Evolutionary conservation across 805 yeast genomes (phyloP).

Genomic region (Wickerhamomyces ciferrii): DNA sequence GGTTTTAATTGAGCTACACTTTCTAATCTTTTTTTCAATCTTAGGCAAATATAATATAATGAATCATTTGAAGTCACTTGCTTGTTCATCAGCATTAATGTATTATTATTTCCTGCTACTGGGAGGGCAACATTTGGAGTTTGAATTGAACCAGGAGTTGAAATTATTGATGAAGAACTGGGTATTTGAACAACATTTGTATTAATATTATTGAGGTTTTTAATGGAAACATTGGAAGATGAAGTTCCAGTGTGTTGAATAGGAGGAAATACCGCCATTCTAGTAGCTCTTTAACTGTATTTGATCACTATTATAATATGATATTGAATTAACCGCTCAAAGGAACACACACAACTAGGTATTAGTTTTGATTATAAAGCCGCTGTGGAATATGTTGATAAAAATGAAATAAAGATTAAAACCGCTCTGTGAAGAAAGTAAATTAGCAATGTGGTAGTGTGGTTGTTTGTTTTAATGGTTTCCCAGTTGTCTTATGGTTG

Average conservation of each 20-base stretch:
- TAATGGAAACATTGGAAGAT: background rate
- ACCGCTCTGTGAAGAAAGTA: too few relatives aligned
- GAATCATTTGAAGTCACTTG: slow-evolving; percentile 62
- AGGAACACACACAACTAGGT: too few relatives aligned
- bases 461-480: too few relatives aligned
- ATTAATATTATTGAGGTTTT: background rate
- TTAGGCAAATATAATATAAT: slow-evolving; percentile 59
- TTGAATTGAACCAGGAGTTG: background rate
- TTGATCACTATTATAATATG: too few relatives aligned
- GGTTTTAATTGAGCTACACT: slow-evolving; percentile 64
- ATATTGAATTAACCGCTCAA: too few relatives aligned
- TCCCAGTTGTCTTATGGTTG: too few relatives aligned
- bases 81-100: slow-evolving; percentile 51
- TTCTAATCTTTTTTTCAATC: slow-evolving; percentile 49
- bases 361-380: too few relatives aligned
- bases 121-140: background rate
- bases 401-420: too few relatives aligned
- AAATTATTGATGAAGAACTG: background rate
- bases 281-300: background rate
- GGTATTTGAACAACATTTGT: slow-evolving; percentile 1
- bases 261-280: background rate
- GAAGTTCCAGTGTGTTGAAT: background rate
- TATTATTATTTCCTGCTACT: slow-evolving; percentile 12
- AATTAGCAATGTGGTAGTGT: too few relatives aligned
- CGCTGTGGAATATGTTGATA: too few relatives aligned